Evolutionary conservation across 2,329 filamentous ascomycete species (phyloP).

Genomic region (Huntiella decipiens): DNA sequence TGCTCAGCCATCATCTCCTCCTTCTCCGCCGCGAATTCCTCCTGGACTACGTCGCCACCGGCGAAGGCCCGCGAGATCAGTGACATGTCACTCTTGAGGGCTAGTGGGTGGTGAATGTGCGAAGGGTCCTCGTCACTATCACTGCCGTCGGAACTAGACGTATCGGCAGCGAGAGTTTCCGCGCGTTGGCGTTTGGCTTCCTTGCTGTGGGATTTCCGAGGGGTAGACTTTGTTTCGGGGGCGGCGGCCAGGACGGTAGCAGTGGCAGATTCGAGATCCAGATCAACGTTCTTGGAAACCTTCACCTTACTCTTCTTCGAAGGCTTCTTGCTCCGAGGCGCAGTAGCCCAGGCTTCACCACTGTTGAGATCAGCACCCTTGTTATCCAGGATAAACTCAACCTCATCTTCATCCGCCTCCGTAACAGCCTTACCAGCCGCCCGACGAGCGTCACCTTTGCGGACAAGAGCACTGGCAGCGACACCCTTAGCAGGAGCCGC

Average conservation of each 20-base stretch:
- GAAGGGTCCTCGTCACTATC: background rate
- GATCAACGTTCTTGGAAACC: slow-evolving; percentile 5
- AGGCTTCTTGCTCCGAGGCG: slow-evolving; percentile 15
- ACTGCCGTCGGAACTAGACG: slow-evolving; percentile 5
- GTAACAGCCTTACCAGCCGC: slow-evolving; percentile 14
- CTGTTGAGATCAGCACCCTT: slow-evolving; percentile 4
- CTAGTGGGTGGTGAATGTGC: slow-evolving; percentile 27
- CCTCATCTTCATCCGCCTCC: slow-evolving; percentile 13
- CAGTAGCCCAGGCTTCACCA: slow-evolving; percentile 9
- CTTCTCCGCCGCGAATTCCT: slow-evolving; percentile 70
- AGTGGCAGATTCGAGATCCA: slow-evolving; percentile 8
- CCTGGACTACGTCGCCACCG: slow-evolving; percentile 66
- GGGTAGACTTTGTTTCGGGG: background rate
- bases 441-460: slow-evolving; percentile 7
- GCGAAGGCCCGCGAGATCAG: slow-evolving; percentile 75
- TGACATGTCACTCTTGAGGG: slow-evolving; percentile 36
- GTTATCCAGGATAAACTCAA: slow-evolving; percentile 13
- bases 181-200: background rate
- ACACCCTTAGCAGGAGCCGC: background rate
- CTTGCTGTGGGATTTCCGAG: background rate
- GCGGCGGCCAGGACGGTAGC: slow-evolving; percentile 7
- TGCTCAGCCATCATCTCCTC: slow-evolving; percentile 50
- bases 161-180: slow-evolving; percentile 1
- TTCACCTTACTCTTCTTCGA: slow-evolving; percentile 15
- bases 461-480: slow-evolving; percentile 6